Conservation (phyloP, 768 basidiomycete genomes). For the Boletus fagicola region DNA sequence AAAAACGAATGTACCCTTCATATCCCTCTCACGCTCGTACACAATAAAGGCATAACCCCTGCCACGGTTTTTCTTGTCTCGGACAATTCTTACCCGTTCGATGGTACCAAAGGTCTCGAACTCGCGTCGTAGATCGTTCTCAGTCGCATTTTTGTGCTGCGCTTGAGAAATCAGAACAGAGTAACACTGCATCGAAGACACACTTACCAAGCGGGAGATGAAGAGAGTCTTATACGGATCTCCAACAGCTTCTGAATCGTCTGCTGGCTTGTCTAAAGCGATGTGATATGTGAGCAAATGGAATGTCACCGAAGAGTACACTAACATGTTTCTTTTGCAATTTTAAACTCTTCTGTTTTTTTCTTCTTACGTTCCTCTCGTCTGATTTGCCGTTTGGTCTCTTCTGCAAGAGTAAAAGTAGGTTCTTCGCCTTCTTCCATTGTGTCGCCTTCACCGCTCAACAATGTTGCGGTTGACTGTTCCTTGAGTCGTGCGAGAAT, state of each 20-base stretch:
- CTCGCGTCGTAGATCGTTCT: conserved; percentile 88
- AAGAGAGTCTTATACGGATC: conserved; percentile 99
- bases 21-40: conserved; percentile 96
- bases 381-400: conserved; percentile 73
- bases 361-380: conserved; percentile 78
- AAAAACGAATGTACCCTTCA: conserved; percentile 74
- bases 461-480: conserved; percentile 65
- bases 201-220: conserved; percentile 81
- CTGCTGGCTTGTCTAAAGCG: conserved; percentile 83
- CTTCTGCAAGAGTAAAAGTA: conserved; percentile 77
- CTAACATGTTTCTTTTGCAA: conserved; percentile 84
- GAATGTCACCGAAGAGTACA: conserved; percentile 16
- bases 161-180: conserved; percentile 16
- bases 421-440: conserved; percentile 89
- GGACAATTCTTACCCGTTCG: conserved; percentile 90
- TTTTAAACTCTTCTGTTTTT: conserved; percentile 70
- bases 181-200: background rate
- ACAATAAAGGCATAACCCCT: conserved; percentile 96
- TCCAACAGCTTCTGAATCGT: conserved; percentile 86
- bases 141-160: conserved; percentile 89
- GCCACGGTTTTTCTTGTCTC: conserved; percentile 84
- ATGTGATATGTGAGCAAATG: conserved; percentile 7
- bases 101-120: conserved; percentile 95
- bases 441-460: conserved; percentile 56
- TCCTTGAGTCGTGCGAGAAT: conserved; percentile 76